Evolutionary conservation across 75 land plant genomes (phyloP), one percentile per base, ranked within the genome.

Genomic region (Gnetum montanum): DNA sequence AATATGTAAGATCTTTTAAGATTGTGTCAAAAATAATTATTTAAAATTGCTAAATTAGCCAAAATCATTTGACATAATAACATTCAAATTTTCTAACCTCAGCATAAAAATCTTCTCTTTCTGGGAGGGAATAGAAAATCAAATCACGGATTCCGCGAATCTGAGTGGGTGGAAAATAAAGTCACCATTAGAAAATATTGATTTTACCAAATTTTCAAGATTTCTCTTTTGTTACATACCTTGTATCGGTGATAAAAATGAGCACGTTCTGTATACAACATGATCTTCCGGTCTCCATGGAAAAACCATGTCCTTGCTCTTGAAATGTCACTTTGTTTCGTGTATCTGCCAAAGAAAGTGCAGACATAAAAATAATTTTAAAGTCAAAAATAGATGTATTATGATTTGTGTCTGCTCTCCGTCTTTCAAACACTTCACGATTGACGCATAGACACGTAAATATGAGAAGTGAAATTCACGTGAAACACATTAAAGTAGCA

Each of bases 161-260:
- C 98, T 93, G 83, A 66, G 59, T 10, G 12, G 27, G n/a, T 8
- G 41, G 24, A 40, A 65, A 36, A 54, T 2, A 36, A 22, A 8
- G 34, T 54, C 1, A 18, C 35, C 18, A 29, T 46, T 30, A 58
- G 26, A 57, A 29, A 18, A 53, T 8, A 63, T 29, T 12, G 8
- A 40, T 6, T 4, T 45, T 22, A 18, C 49, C 7, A 58, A 37
- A 10, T 7, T 23, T 12, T 24, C 19, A 16, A n/a, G n/a, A n/a
- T n/a, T n/a, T n/a, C n/a, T n/a, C n/a, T n/a, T 11, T 22, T 38
- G 43, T 6, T 23, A 5, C 10, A 4, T 11, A 87, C 96, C 86
- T 94, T 89, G 54, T 89, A 94, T 74, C 98, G 81, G 48, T 82
- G 78, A 59, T 82, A 89, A 46, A 89, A 94, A 62, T 94, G 96